These are phyloP conservation scores for Coemansia sp. DNA, from an alignment of 192 early-diverging fungal genomes.

Conservation along the genomic window DNA sequence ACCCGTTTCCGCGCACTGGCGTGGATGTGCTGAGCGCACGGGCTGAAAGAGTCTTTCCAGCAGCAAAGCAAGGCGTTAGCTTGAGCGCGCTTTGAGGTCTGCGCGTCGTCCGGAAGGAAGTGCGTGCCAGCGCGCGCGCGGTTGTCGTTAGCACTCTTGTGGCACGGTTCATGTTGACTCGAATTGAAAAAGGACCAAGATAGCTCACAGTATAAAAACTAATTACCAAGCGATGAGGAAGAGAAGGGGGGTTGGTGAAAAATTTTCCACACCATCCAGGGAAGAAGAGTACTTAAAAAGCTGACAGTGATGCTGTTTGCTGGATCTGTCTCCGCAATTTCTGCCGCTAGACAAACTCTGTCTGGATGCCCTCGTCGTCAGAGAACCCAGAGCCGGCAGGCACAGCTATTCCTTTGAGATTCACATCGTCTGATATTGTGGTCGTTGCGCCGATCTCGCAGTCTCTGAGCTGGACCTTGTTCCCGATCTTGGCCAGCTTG, in stretches of 20 bases:
- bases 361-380: slow-evolving; percentile 19
- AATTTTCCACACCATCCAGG: neutral
- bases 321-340: neutral
- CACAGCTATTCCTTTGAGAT: slow-evolving; percentile 21
- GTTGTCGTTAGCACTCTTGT: slow-evolving; percentile 15
- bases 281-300: too few species aligned
- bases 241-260: slow-evolving; percentile 6
- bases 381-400: slow-evolving; percentile 24
- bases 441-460: slow-evolving; percentile 65
- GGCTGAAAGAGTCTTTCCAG: slow-evolving; percentile 1
- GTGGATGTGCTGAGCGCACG: slow-evolving; percentile 41
- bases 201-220: neutral
- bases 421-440: slow-evolving; percentile 12
- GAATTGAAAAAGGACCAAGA: neutral
- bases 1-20: slow-evolving; percentile 31
- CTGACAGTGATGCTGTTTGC: neutral
- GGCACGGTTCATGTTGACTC: slow-evolving; percentile 31
- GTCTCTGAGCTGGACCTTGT: slow-evolving; percentile 77
- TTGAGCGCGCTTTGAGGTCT: neutral
- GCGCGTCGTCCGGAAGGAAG: neutral
- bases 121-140: slow-evolving; percentile 4
- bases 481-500: slow-evolving; percentile 73
- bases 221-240: neutral
- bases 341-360: slow-evolving; percentile 19
- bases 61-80: neutral